Base-by-base conservation (phyloP, 2,329 filamentous ascomycete species). In the Zymoseptoria pseudotritici region DNA sequence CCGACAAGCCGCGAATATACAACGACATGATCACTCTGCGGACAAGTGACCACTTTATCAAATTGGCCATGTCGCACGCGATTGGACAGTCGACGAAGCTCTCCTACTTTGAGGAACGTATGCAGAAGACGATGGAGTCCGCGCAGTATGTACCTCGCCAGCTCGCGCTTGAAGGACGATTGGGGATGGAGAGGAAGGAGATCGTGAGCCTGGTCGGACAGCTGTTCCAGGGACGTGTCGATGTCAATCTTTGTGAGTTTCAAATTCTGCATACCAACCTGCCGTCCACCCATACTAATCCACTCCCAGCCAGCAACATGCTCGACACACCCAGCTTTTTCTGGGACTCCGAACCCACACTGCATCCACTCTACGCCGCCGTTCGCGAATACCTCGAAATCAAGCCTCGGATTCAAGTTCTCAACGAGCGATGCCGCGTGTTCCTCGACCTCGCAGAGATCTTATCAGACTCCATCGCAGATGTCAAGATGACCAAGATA, bases 1-100 rank as follows among this genome's bases (percentile, higher is more conserved):
- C 94, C 36, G 88, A 91, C 63, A 85, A 92, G 55, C 94, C 94
- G 4, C 85, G 94, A 59, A 89, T 99, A 29, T 99, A 95, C 78
- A 97, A 99, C 76, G 94, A 99, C 75, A 99, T 99, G 94, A 97
- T 99, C 69, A 99, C 94, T 0, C 79, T 99, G 52, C 83, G 95
- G 63, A 95, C 91, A 61, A 87, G 90, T 49, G 94, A 99, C 76
- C 94, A 99, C 77, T 97, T 99, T 93, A 96, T 97, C 73, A 97
- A 97, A 76, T 82, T 99, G 17, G 91, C 93, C 36, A 99, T 99
- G 79, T 95, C 90, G 73, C 94, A 99, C 73, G 94, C 92, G 46
- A 97, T 99, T 67, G 91, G 91, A 0, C 94, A 99, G 75, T 97
- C 92, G 74, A 99, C 94, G 0, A 97, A 97, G 75, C 79, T 99